These are phyloP conservation scores for Pichia kudriavzevii DNA, from an alignment of 1,139 yeast genomes.

Conservation along the genomic window DNA sequence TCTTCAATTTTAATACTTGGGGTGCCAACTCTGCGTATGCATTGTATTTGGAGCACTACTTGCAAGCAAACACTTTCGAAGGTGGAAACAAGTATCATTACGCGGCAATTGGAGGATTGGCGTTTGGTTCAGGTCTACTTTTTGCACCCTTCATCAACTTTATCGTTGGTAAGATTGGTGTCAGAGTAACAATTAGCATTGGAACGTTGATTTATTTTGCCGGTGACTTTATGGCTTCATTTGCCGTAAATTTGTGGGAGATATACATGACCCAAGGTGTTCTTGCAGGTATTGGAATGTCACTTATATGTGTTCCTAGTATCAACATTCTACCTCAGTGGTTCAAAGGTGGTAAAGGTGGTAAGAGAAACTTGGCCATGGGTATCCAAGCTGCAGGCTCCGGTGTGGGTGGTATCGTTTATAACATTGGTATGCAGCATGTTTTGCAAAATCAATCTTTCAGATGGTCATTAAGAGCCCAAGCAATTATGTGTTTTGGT, in stretches of 20 bases:
- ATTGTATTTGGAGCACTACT: constrained; percentile 45
- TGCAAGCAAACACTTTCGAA: constrained; percentile 35
- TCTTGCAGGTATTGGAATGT: constrained; percentile 45
- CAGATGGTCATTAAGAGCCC: constrained; percentile 51
- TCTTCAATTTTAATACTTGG: constrained; percentile 46
- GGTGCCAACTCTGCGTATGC: constrained; percentile 57
- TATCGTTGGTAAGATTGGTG: constrained; percentile 37
- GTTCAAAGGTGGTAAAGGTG: constrained; percentile 38
- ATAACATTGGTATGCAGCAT: constrained; percentile 41
- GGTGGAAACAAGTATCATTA: constrained; percentile 46
- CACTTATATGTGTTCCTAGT: constrained; percentile 46
- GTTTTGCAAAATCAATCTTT: constrained; percentile 45
- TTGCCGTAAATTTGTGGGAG: constrained; percentile 43
- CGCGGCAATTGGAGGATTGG: constrained; percentile 54
- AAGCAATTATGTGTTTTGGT: constrained; percentile 41
- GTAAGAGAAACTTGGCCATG: constrained; percentile 49
- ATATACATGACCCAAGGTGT: constrained; percentile 50
- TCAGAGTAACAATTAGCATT: constrained; percentile 30
- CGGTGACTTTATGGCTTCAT: constrained; percentile 49
- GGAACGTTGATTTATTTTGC: constrained; percentile 43
- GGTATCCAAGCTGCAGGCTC: constrained; percentile 57
- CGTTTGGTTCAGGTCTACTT: constrained; percentile 40
- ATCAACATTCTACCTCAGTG: constrained; percentile 53
- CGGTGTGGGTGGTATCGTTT: constrained; percentile 59
- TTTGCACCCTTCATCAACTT: constrained; percentile 40